A percentile compares a stretch with the other conserved stretches of the same genome.
Conservation (phyloP, 75 land plant genomes). For the Selaginella tamariscina region DNA sequence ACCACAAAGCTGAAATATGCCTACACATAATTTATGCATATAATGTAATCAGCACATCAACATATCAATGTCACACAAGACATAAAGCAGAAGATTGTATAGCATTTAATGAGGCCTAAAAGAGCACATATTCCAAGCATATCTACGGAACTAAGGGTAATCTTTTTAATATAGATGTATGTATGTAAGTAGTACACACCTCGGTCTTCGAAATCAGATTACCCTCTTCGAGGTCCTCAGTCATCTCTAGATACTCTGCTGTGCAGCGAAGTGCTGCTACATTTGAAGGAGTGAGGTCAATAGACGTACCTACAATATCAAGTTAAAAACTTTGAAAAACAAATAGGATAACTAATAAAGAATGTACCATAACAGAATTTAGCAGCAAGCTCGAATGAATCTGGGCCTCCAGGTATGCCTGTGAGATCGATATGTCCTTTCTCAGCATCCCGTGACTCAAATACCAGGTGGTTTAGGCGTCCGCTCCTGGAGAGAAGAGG, state of each 20-base stretch:
- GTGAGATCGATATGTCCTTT: constrained; percentile 13
- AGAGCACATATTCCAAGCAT: too few species aligned
- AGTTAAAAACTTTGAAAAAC: too few species aligned
- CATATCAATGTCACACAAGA: too few species aligned
- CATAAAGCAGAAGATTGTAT: too few species aligned
- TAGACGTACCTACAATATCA: too few species aligned
- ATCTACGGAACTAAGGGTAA: too few species aligned
- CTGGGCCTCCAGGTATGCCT: constrained; percentile 7
- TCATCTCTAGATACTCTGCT: constrained; percentile 12
- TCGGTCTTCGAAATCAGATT: constrained; percentile 10
- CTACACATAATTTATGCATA: too few species aligned
- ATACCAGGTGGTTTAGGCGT: constrained; percentile 15
- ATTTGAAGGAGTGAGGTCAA: not conserved
- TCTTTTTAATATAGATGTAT: too few species aligned
- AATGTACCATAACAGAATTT: constrained; percentile 10
- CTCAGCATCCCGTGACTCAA: constrained; percentile 17
- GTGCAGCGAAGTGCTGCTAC: not conserved
- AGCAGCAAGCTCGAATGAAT: constrained; percentile 5
- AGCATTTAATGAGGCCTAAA: too few species aligned
- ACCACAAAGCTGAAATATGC: constrained; percentile 2
- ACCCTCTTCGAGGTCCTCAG: constrained; percentile 8
- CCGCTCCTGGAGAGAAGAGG: constrained; percentile 26
- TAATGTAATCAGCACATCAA: too few species aligned
- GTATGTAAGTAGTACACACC: too few species aligned
- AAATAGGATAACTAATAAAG: too few species aligned